Percentiles rank a stretch among this genome's conserved stretches.
Conservation (phyloP, 805 yeast species). For the Ogataea paradorogensis region DNA sequence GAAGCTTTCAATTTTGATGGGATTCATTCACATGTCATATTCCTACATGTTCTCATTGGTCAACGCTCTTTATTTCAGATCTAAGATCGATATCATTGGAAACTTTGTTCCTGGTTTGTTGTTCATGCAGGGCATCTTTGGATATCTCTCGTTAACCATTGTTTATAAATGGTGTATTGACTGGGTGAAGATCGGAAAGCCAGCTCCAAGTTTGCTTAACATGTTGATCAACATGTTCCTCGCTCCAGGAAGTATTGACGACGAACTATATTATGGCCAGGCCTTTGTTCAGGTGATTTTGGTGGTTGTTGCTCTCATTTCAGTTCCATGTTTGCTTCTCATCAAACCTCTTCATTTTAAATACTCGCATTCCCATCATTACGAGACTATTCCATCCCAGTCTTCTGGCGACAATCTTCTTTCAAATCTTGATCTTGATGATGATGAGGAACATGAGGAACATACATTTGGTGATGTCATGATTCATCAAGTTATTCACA, state of each 20-base stretch:
- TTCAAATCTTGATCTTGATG: slow-evolving; percentile 37
- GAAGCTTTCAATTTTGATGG: slow-evolving; percentile 94
- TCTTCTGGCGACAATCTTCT: slow-evolving; percentile 32
- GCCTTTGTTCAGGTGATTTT: slow-evolving; percentile 68
- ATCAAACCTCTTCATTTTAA: slow-evolving; percentile 67
- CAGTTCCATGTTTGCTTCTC: slow-evolving; percentile 90
- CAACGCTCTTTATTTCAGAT: slow-evolving; percentile 67
- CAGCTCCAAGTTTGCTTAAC: slow-evolving; percentile 90
- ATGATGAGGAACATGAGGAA: slow-evolving; percentile 52
- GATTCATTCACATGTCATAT: slow-evolving; percentile 91
- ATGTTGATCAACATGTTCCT: slow-evolving; percentile 95
- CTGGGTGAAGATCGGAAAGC: slow-evolving; percentile 74
- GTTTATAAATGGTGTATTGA: slow-evolving; percentile 93
- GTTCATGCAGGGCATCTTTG: slow-evolving; percentile 96
- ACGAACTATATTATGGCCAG: slow-evolving; percentile 78
- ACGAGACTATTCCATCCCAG: slow-evolving; percentile 39
- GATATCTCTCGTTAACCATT: slow-evolving; percentile 81
- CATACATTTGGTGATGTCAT: slow-evolving; percentile 88
- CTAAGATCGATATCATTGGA: slow-evolving; percentile 79
- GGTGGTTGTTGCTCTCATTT: slow-evolving; percentile 70
- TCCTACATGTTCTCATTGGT: slow-evolving; percentile 82
- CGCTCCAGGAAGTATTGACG: slow-evolving; percentile 86
- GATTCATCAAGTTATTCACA: slow-evolving; percentile 96
- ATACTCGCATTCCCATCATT: slow-evolving; percentile 51
- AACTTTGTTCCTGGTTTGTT: slow-evolving; percentile 91